phyloP scores from a whole-genome alignment of 2,329 filamentous ascomycete species.

The Hirsutella thompsonii region DNA sequence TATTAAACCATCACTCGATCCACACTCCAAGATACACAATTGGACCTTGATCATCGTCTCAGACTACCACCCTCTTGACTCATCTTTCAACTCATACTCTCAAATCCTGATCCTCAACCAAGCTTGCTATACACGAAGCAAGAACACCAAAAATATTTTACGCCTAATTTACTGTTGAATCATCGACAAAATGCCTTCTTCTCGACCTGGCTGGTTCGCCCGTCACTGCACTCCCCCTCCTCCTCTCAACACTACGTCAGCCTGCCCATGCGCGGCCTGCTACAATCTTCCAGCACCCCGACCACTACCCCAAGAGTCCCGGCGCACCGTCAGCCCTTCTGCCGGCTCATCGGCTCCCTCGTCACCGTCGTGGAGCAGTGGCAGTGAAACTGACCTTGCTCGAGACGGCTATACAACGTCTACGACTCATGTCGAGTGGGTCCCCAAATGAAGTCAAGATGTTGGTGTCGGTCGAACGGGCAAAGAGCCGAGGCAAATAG shows the following conservation, averaged over 20 bases:
- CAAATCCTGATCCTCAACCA: too few relatives aligned
- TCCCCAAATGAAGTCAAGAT: background rate
- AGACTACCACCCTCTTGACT: too few relatives aligned
- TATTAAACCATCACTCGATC: too few relatives aligned
- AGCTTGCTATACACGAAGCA: too few relatives aligned
- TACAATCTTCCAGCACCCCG: conserved; percentile 5
- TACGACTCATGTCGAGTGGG: background rate
- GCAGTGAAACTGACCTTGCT: conserved; percentile 1
- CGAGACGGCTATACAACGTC: background rate
- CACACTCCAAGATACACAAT: too few relatives aligned
- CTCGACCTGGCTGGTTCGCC: conserved; percentile 23
- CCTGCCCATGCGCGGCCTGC: conserved; percentile 20
- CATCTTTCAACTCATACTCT: too few relatives aligned
- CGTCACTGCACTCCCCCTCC: conserved; percentile 26
- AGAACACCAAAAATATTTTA: too few relatives aligned
- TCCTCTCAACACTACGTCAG: conserved; percentile 18
- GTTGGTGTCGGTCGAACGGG: too few relatives aligned
- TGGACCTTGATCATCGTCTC: too few relatives aligned
- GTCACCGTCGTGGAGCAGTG: too few relatives aligned
- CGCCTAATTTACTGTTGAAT: background rate
- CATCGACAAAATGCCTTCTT: conserved; percentile 15
- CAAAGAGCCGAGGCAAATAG: too few relatives aligned
- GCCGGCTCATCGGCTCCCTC: background rate
- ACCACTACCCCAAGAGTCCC: background rate
- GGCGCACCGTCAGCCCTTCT: background rate